phyloP scores from a whole-genome alignment of 768 basidiomycete genomes.

The Tylopilus subfusipes region DNA sequence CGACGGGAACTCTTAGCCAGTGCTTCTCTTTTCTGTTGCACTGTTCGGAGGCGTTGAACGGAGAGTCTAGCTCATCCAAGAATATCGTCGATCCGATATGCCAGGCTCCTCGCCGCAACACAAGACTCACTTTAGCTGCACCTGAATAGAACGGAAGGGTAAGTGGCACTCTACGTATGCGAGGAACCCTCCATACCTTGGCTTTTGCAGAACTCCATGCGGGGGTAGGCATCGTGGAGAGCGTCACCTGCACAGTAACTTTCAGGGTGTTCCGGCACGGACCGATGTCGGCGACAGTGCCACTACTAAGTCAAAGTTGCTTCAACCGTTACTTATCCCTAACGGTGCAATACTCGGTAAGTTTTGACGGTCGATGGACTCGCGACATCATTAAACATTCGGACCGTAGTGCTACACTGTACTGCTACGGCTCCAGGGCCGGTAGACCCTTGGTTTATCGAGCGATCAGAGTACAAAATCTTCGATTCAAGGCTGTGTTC shows the following conservation, averaged over 20 bases:
- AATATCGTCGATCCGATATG: not conserved
- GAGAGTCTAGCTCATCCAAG: slow-evolving; percentile 54
- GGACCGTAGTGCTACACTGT: not conserved
- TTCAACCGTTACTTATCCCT: not conserved
- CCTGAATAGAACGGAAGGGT: slow-evolving; percentile 27
- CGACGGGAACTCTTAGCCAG: slow-evolving; percentile 70
- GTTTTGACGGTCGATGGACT: not conserved
- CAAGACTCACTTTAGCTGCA: slow-evolving; percentile 43
- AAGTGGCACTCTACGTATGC: not conserved
- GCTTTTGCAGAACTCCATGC: slow-evolving; percentile 63
- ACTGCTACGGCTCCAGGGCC: not conserved
- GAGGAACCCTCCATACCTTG: slow-evolving; percentile 37
- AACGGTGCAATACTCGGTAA: not conserved
- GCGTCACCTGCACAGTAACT: slow-evolving; percentile 2
- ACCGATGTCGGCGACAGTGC: slow-evolving; percentile 7
- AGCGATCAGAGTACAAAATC: not conserved
- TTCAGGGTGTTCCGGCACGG: slow-evolving; percentile 5
- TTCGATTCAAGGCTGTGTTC: not conserved
- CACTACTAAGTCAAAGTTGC: too few species aligned
- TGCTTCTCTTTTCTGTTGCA: slow-evolving; percentile 91
- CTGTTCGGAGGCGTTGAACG: slow-evolving; percentile 77
- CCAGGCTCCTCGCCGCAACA: slow-evolving; percentile 1
- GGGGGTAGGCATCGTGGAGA: slow-evolving; percentile 26
- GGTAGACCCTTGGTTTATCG: not conserved
- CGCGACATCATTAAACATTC: not conserved